A percentile compares a stretch with the other conserved stretches of the same genome.
Conservation (phyloP, 306 rosid genomes). For the Alnus rubra region DNA sequence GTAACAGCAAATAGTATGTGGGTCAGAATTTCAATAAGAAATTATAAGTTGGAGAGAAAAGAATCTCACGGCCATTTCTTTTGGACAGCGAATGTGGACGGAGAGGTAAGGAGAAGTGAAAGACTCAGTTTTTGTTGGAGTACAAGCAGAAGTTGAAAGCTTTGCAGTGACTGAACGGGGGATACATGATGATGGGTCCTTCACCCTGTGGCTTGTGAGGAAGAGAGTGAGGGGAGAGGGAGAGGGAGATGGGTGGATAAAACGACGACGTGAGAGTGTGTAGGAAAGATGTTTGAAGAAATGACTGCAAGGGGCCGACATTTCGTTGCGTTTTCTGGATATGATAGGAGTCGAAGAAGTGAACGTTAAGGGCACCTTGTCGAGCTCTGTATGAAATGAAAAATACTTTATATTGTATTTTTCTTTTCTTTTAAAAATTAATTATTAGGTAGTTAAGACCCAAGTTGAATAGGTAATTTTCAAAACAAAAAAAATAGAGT, state of each 20-base stretch:
- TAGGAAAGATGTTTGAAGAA: conserved; percentile 43
- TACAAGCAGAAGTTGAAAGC: conserved; percentile 32
- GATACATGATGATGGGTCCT: conserved; percentile 20
- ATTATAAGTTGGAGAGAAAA: background rate
- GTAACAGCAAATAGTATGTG: background rate
- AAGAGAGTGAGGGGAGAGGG: conserved; percentile 22
- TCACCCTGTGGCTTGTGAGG: conserved; percentile 27
- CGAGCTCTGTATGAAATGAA: too few species aligned
- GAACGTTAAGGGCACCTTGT: background rate
- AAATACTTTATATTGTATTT: too few species aligned
- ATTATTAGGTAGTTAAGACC: too few species aligned
- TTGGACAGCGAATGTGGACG: conserved; percentile 67
- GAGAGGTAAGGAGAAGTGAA: conserved; percentile 44
- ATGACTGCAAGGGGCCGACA: conserved; percentile 31
- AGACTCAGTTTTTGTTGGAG: conserved; percentile 33
- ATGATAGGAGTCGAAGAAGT: background rate
- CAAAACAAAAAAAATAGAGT: too few species aligned
- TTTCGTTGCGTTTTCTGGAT: background rate
- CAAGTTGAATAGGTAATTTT: too few species aligned
- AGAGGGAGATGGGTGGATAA: conserved; percentile 27
- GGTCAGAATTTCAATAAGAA: background rate
- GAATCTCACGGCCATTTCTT: conserved; percentile 59
- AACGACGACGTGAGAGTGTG: conserved; percentile 26
- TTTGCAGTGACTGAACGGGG: conserved; percentile 19
- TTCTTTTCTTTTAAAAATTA: too few species aligned